These are phyloP conservation scores for Hypoxylon fuscum DNA, from an alignment of 495 filamentous ascomycete genomes.

Conservation along the genomic window DNA sequence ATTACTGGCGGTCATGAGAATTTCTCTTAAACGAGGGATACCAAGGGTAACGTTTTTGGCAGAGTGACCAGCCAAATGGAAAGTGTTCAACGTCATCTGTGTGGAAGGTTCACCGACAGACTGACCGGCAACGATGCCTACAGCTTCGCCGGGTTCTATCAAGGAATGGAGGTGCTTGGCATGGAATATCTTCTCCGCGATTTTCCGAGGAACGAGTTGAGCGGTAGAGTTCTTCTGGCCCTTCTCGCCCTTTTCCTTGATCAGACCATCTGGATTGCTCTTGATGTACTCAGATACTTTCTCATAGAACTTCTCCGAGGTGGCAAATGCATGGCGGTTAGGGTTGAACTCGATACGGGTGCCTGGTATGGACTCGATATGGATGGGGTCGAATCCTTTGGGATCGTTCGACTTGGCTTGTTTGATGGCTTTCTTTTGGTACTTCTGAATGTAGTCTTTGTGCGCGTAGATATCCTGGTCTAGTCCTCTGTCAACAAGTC, in stretches of 20 bases:
- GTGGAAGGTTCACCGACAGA: slow-evolving; percentile 97
- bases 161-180: slow-evolving; percentile 92
- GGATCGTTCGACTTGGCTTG: slow-evolving; percentile 72
- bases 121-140: slow-evolving; percentile 95
- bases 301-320: slow-evolving; percentile 84
- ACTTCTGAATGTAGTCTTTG: slow-evolving; percentile 72
- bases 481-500: slow-evolving; percentile 46
- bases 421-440: slow-evolving; percentile 81
- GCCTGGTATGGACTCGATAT: slow-evolving; percentile 71
- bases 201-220: slow-evolving; percentile 68
- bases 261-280: slow-evolving; percentile 74
- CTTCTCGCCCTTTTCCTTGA: slow-evolving; percentile 78
- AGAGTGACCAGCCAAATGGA: slow-evolving; percentile 98
- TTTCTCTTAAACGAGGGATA: slow-evolving; percentile 97
- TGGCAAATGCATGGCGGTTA: slow-evolving; percentile 79
- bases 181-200: slow-evolving; percentile 82
- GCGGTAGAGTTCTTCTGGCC: slow-evolving; percentile 49
- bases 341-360: slow-evolving; percentile 78
- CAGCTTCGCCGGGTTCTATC: slow-evolving; percentile 97
- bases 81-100: slow-evolving; percentile 99
- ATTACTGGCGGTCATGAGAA: slow-evolving; percentile 95
- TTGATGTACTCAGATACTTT: slow-evolving; percentile 73
- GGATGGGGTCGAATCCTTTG: slow-evolving; percentile 78
- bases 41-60: slow-evolving; percentile 98
- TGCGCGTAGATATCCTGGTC: slow-evolving; percentile 60